Base-by-base conservation (phyloP, 805 yeast species). In the Maudiozyma bulderi region DNA sequence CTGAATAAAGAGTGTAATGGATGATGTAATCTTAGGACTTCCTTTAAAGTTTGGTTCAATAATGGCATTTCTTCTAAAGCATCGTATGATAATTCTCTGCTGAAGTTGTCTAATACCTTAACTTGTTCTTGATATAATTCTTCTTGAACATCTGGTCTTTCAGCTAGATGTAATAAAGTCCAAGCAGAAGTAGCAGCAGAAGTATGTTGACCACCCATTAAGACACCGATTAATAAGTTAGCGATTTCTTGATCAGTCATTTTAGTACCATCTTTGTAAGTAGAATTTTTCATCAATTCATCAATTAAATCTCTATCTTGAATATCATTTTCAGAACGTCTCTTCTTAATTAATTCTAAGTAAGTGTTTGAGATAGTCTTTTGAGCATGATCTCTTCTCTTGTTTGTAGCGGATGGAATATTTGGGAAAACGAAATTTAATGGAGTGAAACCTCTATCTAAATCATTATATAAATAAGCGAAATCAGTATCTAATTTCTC, bases 201-300 rank as follows among this genome's bases (percentile, higher is more conserved):
- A 30, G 99, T 93, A 69, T 93, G 99, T 73, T 93, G 99, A 54
- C 99, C 99, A 61, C 99, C 99, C 99, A 93, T 93, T 53, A 93
- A 75, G 48, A 93, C 84, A 68, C 98, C 99, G 68, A 93, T 91
- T 67, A 89, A 73, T 67, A 93, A 74, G 69, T 90, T 86, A 45
- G 98, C 93, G 62, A 93, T 88, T 71, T 93, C 95, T 66, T 83
- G 82, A 67, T 93, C 99, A 30, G 96, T 84, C 97, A 93, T 90
- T 62, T 77, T 76, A 45, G 82, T 81, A 59, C 99, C 99, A 65
- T 93, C 98, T 67, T 87, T 90, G 73, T 93, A 93, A 51, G 86
- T 81, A 40, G 90, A 84, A 58, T 73, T 75, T 58, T 80, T 78
- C 86, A 93, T 80, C 65, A 89, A 76, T 14, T 93, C 77, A 66